Evolutionary conservation across 176 grass and related monocot species (phyloP), one percentile per base, ranked within the genome.

Genomic region (Oryza meyeriana): DNA sequence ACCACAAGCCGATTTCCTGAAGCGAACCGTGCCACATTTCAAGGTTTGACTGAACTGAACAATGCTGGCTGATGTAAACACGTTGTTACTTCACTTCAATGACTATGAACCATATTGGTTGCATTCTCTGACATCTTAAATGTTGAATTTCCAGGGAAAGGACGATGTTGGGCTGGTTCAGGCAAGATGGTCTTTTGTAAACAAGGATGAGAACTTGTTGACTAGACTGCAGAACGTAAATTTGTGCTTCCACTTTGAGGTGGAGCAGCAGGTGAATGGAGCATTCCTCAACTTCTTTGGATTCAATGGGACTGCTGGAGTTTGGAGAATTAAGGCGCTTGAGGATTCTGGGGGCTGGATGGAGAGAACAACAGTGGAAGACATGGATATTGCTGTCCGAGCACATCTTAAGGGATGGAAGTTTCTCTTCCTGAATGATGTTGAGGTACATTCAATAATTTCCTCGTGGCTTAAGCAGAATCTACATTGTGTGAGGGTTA

Each of bases 261-360:
- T 97, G 85, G 94, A 97, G 72, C 94, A 97, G 86, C 94, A 97
- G 72, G 94, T 97, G 38, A 97, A 97, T 31, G 94, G 94, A 4
- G 22, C 69, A 5, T 97, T 97, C 64, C 69, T 97, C 79, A 94
- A 94, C 70, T 97, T 97, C 89, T 97, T 97, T 7, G 94, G 94
- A 74, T 97, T 97, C 87, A 97, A 97, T 14, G 94, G 94, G 24
- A 97, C 91, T 8, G 94, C 91, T 0, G 91, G 94, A 36, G 87
- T 97, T 4, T 97, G 91, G 94, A 94, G 91, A 77, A 97, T 97
- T 75, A 94, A 94, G 76, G 89, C 91, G 0, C 89, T 97, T n/a
- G 94, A 97, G 71, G 91, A 97, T 61, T 85, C 94, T 12, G 94
- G 91, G n/a, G 94, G 94, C 12, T 97, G 94, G 94, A 79, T 94